Evolutionary conservation across 495 filamentous ascomycete species (phyloP), one percentile per base, ranked within the genome.

Genomic region (Tuber microsphaerosporum): DNA sequence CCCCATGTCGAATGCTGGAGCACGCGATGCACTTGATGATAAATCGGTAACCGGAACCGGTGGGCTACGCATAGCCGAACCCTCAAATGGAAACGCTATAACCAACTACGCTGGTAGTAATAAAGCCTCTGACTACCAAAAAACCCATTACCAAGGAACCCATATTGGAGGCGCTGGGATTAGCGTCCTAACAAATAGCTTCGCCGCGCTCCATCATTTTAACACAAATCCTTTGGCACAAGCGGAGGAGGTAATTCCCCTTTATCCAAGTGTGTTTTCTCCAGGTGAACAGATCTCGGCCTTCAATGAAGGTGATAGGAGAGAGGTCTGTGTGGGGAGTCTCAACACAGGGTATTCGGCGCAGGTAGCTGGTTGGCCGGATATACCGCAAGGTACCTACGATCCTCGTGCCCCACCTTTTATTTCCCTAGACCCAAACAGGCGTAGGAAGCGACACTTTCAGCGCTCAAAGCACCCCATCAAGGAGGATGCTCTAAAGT

Each of bases 401-500:
- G 34, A 37, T 69, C 74, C 34, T 77, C 70, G 37, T 44, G 75
- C 43, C 76, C 51, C 6, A 46, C 61, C 1, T 34, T 41, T 70
- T 22, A 37, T 16, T 39, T n/a, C 7, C 12, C 73, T 3, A 8
- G 46, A 41, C 61, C 14, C 34, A 46, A 70, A 19, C 0, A 3
- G 4, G 3, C 10, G 56, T 16, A 1, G n/a, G 3, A 71, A 46
- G 16, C 37, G 19, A 74, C 10, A 19, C 44, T 2, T 17, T 46
- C 19, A 20, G 14, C 20, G n/a, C 43, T 5, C 22, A 39, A 19
- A 56, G 22, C 2, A 22, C 19, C 37, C 14, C 42, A 16, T 4
- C 22, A 41, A 69, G 20, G 45, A 79, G n/a, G 73, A 76, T 37
- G 34, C 34, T 37, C 34, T 37, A 2, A 41, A 75, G 14, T 79